Evolutionary conservation across 495 filamentous ascomycete species (phyloP).

Genomic region (Aspergillus diversus): DNA sequence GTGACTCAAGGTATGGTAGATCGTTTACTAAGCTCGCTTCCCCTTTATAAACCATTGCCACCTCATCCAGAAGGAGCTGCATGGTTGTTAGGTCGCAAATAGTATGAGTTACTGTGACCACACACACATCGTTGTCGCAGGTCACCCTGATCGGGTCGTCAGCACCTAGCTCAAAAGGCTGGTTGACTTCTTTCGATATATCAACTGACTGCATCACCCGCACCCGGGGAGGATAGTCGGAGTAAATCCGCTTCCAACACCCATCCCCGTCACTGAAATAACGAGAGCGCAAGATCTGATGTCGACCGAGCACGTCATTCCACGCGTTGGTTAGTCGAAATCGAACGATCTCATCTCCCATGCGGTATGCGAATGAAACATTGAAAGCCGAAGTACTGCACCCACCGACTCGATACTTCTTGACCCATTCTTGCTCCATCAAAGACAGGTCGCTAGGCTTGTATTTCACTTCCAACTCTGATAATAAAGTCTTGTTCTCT

Average conservation of each 20-base stretch:
- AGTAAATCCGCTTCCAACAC: constrained; percentile 1
- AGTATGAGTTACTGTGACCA: constrained; percentile 34
- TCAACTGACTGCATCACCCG: constrained; percentile 19
- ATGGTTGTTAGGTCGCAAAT: constrained; percentile 34
- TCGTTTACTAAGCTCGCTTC: not conserved
- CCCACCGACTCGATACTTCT: constrained; percentile 24
- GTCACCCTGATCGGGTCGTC: constrained; percentile 25
- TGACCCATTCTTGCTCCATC: constrained; percentile 33
- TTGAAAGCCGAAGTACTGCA: constrained; percentile 29
- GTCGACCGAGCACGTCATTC: constrained; percentile 24
- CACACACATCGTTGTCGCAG: constrained; percentile 15
- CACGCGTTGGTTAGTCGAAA: constrained; percentile 17
- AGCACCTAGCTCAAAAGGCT: constrained; percentile 23
- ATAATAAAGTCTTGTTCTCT: not conserved
- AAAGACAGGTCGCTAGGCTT: constrained; percentile 12
- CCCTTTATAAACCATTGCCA: constrained; percentile 20
- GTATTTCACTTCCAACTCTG: not conserved
- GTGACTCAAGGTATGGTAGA: not conserved
- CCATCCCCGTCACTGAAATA: not conserved
- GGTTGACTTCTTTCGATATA: constrained; percentile 18
- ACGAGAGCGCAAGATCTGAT: constrained; percentile 21
- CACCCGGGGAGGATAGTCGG: constrained; percentile 15
- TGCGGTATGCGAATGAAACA: constrained; percentile 24
- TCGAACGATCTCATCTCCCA: constrained; percentile 18
- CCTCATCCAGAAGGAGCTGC: constrained; percentile 27